These are phyloP conservation scores for Phytopythium cucurbitacearum DNA, from an alignment of 352 stramenopile species.

Conservation along the genomic window DNA sequence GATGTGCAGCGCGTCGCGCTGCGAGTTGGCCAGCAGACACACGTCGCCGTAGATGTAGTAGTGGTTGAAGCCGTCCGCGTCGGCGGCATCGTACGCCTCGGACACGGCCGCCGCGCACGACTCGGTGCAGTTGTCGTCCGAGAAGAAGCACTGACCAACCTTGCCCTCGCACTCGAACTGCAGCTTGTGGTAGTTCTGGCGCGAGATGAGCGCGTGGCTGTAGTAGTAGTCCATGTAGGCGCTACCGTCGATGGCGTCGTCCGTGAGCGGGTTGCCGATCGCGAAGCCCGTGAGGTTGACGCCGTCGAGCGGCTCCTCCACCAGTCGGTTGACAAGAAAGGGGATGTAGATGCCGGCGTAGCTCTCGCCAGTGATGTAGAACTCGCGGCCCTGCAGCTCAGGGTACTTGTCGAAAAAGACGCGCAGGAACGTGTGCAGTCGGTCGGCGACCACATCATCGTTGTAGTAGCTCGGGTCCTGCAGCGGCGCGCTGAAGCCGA, in stretches of 20 bases:
- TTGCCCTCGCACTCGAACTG: slow-evolving; percentile 45
- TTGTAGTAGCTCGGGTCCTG: slow-evolving; percentile 54
- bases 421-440: slow-evolving; percentile 49
- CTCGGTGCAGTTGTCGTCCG: slow-evolving; percentile 37
- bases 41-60: slow-evolving; percentile 76
- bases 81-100: slow-evolving; percentile 30
- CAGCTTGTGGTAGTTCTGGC: slow-evolving; percentile 47
- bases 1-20: slow-evolving; percentile 34
- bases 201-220: slow-evolving; percentile 69
- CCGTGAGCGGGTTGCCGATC: slow-evolving; percentile 73
- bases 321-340: slow-evolving; percentile 62
- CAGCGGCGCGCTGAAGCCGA: slow-evolving; percentile 70
- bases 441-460: slow-evolving; percentile 44
- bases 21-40: slow-evolving; percentile 61
- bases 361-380: slow-evolving; percentile 86
- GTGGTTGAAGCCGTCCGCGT: slow-evolving; percentile 49
- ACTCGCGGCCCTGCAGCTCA: slow-evolving; percentile 42
- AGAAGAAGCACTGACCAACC: slow-evolving; percentile 59
- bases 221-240: slow-evolving; percentile 79
- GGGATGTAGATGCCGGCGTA: slow-evolving; percentile 87
- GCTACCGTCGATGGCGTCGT: slow-evolving; percentile 60
- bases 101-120: slow-evolving; percentile 38
- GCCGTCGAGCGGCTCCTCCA: slow-evolving; percentile 37
- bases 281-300: slow-evolving; percentile 64
- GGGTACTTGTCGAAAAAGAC: slow-evolving; percentile 76